These are phyloP conservation scores for Chaetomium sp. DNA, from an alignment of 2,329 filamentous ascomycete genomes.

Conservation along the genomic window DNA sequence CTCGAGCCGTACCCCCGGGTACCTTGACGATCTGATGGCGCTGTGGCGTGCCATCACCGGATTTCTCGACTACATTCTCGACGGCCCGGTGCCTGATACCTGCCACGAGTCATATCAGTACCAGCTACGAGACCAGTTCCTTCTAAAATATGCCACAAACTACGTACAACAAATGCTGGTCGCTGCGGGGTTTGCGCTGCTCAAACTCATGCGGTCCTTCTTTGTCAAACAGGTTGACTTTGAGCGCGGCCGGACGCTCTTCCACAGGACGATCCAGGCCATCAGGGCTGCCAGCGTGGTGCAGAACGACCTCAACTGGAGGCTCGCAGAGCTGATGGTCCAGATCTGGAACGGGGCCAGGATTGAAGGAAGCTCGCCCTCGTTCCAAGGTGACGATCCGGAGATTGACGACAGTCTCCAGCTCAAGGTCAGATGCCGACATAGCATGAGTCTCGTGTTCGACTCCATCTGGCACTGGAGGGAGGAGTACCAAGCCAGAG, in stretches of 20 bases:
- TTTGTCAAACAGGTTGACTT: slow-evolving; percentile 73
- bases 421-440: slow-evolving; percentile 78
- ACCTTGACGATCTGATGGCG: slow-evolving; percentile 73
- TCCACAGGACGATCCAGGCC: slow-evolving; percentile 69
- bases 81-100: slow-evolving; percentile 49
- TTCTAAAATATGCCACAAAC: slow-evolving; percentile 68
- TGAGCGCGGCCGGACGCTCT: slow-evolving; percentile 66
- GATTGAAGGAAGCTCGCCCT: slow-evolving; percentile 51
- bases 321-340: slow-evolving; percentile 80
- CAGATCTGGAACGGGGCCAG: slow-evolving; percentile 80
- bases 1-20: slow-evolving; percentile 69
- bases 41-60: slow-evolving; percentile 71
- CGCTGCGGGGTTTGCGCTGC: slow-evolving; percentile 74
- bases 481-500: slow-evolving; percentile 73
- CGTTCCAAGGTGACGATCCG: slow-evolving; percentile 54
- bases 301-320: slow-evolving; percentile 77
- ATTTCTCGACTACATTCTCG: slow-evolving; percentile 68
- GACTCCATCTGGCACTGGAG: slow-evolving; percentile 87
- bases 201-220: slow-evolving; percentile 77
- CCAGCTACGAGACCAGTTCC: slow-evolving; percentile 52
- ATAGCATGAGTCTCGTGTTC: slow-evolving; percentile 83
- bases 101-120: slow-evolving; percentile 45
- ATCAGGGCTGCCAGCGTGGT: slow-evolving; percentile 74
- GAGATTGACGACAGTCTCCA: slow-evolving; percentile 71
- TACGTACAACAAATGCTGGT: slow-evolving; percentile 85